phyloP scores from a whole-genome alignment of 805 yeast species.

The Teunomyces kruisii region DNA sequence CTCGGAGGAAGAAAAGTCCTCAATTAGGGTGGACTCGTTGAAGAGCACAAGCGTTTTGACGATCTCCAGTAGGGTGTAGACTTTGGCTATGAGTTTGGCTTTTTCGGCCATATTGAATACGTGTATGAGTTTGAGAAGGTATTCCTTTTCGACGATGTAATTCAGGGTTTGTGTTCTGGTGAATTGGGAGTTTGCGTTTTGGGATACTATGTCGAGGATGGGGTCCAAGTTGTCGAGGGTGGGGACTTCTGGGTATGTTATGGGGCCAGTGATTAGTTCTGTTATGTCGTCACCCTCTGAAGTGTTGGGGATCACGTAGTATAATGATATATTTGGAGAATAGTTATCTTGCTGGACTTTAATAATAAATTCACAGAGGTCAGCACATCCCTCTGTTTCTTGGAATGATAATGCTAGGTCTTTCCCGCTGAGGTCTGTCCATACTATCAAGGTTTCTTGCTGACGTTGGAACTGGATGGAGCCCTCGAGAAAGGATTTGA shows the following conservation, averaged over 20 bases:
- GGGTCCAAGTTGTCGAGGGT: conserved; percentile 49
- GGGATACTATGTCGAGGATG: conserved; percentile 57
- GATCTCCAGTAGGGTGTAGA: conserved; percentile 71
- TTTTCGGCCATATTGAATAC: conserved; percentile 60
- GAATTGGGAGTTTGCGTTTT: conserved; percentile 60
- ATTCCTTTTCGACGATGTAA: conserved; percentile 54
- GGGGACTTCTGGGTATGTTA: conserved; percentile 63
- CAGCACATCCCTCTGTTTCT: conserved; percentile 85
- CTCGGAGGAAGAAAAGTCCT: conserved; percentile 32
- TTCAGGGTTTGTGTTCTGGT: conserved; percentile 60
- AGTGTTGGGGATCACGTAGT: conserved; percentile 55
- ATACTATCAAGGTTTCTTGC: conserved; percentile 89
- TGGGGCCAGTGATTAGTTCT: conserved; percentile 80
- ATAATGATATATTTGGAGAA: conserved; percentile 65
- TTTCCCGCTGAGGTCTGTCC: conserved; percentile 76
- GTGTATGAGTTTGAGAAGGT: conserved; percentile 49
- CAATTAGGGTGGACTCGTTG: conserved; percentile 53
- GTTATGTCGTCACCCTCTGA: conserved; percentile 50
- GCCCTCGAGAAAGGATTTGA: conserved; percentile 70
- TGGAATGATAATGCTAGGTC: conserved; percentile 91
- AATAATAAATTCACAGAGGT: conserved; percentile 76
- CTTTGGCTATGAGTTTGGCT: conserved; percentile 47
- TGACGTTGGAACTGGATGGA: conserved; percentile 85
- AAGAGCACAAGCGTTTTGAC: conserved; percentile 68
- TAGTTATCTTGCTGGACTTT: conserved; percentile 56